Evolutionary conservation across 2,329 filamentous ascomycete genomes (phyloP).

Genomic region (Fusarium humuli): DNA sequence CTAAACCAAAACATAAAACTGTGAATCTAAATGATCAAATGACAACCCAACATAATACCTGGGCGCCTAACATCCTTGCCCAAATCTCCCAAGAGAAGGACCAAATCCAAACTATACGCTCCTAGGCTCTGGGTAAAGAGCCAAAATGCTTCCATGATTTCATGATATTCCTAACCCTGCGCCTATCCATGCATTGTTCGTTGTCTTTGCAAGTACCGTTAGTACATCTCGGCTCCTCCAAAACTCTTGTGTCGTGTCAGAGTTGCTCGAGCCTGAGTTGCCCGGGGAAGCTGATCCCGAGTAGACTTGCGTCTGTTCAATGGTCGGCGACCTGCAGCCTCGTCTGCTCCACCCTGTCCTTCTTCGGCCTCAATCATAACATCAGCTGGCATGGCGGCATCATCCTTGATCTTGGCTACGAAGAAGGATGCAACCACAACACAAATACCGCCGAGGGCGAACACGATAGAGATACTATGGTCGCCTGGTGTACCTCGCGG

Average conservation of each 20-base stretch:
- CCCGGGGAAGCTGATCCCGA: slow-evolving; percentile 56
- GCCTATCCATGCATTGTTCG: slow-evolving; percentile 15
- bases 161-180: slow-evolving; percentile 7
- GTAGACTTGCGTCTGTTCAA: slow-evolving; percentile 55
- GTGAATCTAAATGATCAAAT: slow-evolving; percentile 12
- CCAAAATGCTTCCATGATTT: slow-evolving; percentile 24
- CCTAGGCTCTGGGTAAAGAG: slow-evolving; percentile 18
- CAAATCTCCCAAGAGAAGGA: slow-evolving; percentile 1
- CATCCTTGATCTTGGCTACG: slow-evolving; percentile 75
- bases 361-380: slow-evolving; percentile 57
- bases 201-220: background rate
- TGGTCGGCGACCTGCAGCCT: slow-evolving; percentile 14
- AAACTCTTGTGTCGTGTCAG: slow-evolving; percentile 63
- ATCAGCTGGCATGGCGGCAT: slow-evolving; percentile 56
- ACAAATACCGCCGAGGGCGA: slow-evolving; percentile 84
- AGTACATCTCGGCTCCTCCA: slow-evolving; percentile 57
- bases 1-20: slow-evolving; percentile 7
- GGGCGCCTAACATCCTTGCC: slow-evolving; percentile 7
- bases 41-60: slow-evolving; percentile 12
- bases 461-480: slow-evolving; percentile 85
- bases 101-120: slow-evolving; percentile 13
- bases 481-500: slow-evolving; percentile 86
- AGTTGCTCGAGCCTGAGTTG: slow-evolving; percentile 59
- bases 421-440: slow-evolving; percentile 82
- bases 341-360: slow-evolving; percentile 54